Percentiles rank a stretch among this genome's conserved stretches.
Conservation (phyloP, 2,329 filamentous ascomycete species). For the Colletotrichum sp. region DNA sequence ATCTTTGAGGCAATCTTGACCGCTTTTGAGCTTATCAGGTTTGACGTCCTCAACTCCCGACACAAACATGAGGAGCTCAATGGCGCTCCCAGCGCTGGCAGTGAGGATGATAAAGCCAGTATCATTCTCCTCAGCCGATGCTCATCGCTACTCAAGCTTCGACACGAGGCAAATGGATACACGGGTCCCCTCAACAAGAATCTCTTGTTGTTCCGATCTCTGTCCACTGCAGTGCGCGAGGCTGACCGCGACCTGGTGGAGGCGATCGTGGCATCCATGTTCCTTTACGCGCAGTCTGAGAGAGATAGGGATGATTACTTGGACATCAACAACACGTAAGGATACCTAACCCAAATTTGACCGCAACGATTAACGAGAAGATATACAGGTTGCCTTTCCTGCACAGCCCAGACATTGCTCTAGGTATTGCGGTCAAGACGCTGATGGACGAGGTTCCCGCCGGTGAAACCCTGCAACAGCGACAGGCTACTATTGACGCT, state of each 20-base stretch:
- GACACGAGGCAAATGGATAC: constrained; percentile 86
- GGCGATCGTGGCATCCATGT: constrained; percentile 78
- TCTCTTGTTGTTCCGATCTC: constrained; percentile 82
- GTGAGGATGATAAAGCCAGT: constrained; percentile 76
- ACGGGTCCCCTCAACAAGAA: constrained; percentile 93
- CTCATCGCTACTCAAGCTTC: constrained; percentile 80
- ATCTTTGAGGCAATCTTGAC: constrained; percentile 82
- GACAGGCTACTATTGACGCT: constrained; percentile 47
- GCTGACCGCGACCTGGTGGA: constrained; percentile 85
- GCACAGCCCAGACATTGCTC: constrained; percentile 72
- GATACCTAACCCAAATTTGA: constrained; percentile 15
- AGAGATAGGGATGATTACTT: constrained; percentile 71
- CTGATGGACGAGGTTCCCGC: constrained; percentile 76
- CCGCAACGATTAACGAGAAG: constrained; percentile 23
- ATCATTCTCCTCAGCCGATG: constrained; percentile 86
- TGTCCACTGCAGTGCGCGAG: constrained; percentile 80
- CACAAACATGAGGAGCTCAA: constrained; percentile 60
- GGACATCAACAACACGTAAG: constrained; percentile 75
- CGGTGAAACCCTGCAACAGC: constrained; percentile 55
- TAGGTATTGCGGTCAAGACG: constrained; percentile 81
- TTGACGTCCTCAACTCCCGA: constrained; percentile 77
- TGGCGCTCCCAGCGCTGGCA: constrained; percentile 59
- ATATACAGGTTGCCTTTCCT: constrained; percentile 66
- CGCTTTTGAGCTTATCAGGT: constrained; percentile 83
- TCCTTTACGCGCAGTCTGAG: constrained; percentile 80